Base-by-base conservation (phyloP, 257 asterid species). In the Penstemon davidsonii region DNA sequence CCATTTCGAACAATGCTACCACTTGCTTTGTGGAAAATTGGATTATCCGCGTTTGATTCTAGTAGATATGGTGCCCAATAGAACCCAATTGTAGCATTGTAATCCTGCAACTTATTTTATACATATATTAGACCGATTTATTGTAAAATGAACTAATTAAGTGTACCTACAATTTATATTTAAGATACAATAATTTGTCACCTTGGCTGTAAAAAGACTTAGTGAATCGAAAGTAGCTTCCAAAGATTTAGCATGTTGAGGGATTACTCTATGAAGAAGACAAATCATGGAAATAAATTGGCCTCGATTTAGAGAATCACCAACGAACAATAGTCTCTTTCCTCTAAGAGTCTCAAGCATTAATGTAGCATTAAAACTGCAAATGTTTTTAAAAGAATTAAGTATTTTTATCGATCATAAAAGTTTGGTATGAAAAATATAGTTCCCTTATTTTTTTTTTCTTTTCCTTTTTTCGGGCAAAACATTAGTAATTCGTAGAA, bases 251-350 rank as follows among this genome's bases (percentile, higher is more conserved):
- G 87, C 85, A 55, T 80, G 43, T 12, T 84, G 76, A 0, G 90
- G 96, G 64, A 93, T 75, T 64, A n/a, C 8, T 61, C 68, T 72
- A 12, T 93, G 97, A 38, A 93, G 77, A 44, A 93, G 95, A 60
- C 97, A 90, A 11, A 90, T 82, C 95, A 90, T 82, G 63, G 99
- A 93, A 7, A 87, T 88, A 69, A 71, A 93, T 19, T 93, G 97
- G 0, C 97, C 97, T 4, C 95, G 80, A 49, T 94, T 94, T 3
- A 94, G 78, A 33, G 99, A 94, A 77, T 94, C 99, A 0, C 99
- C 97, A 2, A 91, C 95, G 62, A 87, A 91, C 90, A 94, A 67
- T 96, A 90, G 84, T 70, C 92, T 75, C 83, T 87, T 94, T 67
- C 85, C 88, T 39, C 96, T 56, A 19, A 85, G 86, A 8, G 63